Conservation (phyloP, 257 asterid species). For the Osmanthus fragrans region DNA sequence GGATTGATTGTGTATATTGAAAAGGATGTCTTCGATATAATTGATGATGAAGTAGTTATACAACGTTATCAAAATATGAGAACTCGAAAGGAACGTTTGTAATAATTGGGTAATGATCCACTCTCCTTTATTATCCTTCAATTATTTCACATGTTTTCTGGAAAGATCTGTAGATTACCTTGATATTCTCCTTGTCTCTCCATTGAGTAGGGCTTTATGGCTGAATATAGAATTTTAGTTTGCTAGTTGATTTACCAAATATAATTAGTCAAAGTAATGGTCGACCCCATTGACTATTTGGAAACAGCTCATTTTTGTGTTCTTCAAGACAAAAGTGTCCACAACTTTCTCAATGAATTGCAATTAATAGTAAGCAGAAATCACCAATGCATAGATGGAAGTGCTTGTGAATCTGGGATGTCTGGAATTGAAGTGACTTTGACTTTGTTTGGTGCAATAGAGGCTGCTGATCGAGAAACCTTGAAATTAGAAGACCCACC, state of each 20-base stretch:
- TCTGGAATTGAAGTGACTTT: background rate
- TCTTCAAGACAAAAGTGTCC: background rate
- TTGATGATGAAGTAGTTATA: too few species aligned
- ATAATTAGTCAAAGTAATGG: background rate
- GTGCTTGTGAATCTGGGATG: background rate
- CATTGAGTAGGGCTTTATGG: background rate
- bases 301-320: background rate
- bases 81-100: too few species aligned
- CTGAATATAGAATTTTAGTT: background rate
- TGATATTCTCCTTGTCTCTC: too few species aligned
- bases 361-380: background rate
- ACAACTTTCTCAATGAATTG: background rate
- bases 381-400: background rate
- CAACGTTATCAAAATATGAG: too few species aligned
- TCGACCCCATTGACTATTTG: background rate
- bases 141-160: background rate
- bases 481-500: background rate
- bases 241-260: background rate
- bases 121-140: too few species aligned
- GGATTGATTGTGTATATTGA: too few species aligned
- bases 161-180: background rate
- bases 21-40: too few species aligned
- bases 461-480: background rate
- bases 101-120: too few species aligned
- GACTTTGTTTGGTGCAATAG: background rate